Evolutionary conservation across 345 rosid genomes (phyloP).

Genomic region (Eucalyptus pauciflora): DNA sequence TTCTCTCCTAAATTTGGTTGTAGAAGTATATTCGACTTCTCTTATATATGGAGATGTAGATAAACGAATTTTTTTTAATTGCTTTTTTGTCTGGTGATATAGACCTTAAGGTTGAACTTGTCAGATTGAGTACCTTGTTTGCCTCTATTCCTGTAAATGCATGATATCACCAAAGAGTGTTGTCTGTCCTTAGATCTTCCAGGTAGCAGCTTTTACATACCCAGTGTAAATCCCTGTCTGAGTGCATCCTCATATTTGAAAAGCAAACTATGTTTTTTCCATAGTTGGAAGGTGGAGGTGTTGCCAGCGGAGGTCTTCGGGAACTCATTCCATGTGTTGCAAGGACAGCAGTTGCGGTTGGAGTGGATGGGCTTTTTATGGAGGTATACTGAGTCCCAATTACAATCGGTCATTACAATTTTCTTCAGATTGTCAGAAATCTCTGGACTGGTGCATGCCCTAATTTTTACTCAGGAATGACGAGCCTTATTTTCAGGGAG

Average conservation of each 20-base stretch:
- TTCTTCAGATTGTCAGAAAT: not conserved
- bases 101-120: not conserved
- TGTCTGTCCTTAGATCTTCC: not conserved
- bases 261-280: not conserved
- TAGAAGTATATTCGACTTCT: not conserved
- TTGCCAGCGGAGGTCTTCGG: slow-evolving; percentile 99
- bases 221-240: not conserved
- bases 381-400: slow-evolving; percentile 42
- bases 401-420: not conserved
- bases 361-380: slow-evolving; percentile 96
- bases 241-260: not conserved
- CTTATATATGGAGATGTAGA: not conserved
- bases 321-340: slow-evolving; percentile 95
- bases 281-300: slow-evolving; percentile 95
- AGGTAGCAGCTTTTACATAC: not conserved
- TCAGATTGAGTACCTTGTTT: not conserved
- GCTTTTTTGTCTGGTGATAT: not conserved
- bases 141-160: not conserved
- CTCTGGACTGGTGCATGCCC: not conserved
- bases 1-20: not conserved
- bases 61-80: not conserved
- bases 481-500: not conserved
- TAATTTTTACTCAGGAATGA: not conserved
- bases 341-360: slow-evolving; percentile 93
- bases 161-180: not conserved